Evolutionary conservation across 1,284 basidiomycete species (phyloP), one percentile per base, ranked within the genome.

Genomic region (Peniophora sp.): DNA sequence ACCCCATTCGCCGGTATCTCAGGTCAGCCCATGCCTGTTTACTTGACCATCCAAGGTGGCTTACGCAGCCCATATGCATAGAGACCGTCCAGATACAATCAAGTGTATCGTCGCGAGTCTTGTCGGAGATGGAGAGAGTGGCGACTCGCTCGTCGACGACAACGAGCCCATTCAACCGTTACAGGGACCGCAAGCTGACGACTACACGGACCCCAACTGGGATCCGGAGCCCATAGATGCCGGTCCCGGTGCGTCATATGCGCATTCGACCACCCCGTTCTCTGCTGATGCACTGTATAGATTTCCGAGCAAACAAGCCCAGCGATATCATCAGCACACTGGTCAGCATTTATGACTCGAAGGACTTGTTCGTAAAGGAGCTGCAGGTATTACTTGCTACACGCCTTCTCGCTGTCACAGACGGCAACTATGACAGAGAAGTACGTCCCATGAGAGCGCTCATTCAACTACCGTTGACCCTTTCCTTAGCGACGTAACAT

Each of bases 281-380:
- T 52, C 47, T 27, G 38, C 54, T 48, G 25, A 38, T 44, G n/a
- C 38, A 23, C 38, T 47, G 25, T 39, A 20, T 61, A 93, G 93
- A 93, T 57, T 97, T 95, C 69, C 78, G 92, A 27, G 82, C 88
- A 0, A 92, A 87, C 62, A 92, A 89, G 62, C 83, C 88, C 0
- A 88, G 87, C 57, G 94, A 97, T 63, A 83, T 97, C 54, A 86
- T 97, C 60, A 94, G 90, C 62, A 95, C 93, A 1, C 81, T 97
- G 1, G 92, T 97, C 56, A 93, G 90, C 63, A 97, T 97, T 57
- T 97, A 96, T 61, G 92, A 96, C 61, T 93, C 92, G 1, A 89
- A 92, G 59, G 94, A 96, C 58, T 78, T 95, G 9, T 97, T 97
- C 60, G 82, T 97, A 59, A 94, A 92, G 62, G 94, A 97, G 65